A percentile compares a stretch with the other conserved stretches of the same genome.
These are phyloP conservation scores for Porpolomopsis calyptriformis DNA, from an alignment of 768 basidiomycete genomes.

Conservation along the genomic window DNA sequence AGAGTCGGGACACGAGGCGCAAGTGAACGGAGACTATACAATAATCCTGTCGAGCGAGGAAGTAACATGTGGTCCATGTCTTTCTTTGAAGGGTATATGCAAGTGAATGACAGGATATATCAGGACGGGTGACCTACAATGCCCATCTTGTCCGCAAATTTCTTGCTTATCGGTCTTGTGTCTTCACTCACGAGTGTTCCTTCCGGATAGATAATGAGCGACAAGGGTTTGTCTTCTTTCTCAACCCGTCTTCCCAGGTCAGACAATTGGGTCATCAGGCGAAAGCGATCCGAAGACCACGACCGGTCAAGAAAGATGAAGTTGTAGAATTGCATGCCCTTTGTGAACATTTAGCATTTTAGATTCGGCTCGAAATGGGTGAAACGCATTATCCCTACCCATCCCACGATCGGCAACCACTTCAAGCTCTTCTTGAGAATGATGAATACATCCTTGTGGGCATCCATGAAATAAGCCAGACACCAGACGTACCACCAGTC, in stretches of 20 bases:
- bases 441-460: slow-evolving; percentile 67
- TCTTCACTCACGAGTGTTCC: slow-evolving; percentile 86
- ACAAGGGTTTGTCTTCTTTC: slow-evolving; percentile 57
- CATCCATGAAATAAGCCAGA: slow-evolving; percentile 58
- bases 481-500: slow-evolving; percentile 91
- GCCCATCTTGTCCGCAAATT: slow-evolving; percentile 80
- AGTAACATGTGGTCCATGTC: slow-evolving; percentile 77
- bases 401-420: slow-evolving; percentile 76
- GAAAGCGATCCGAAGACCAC: slow-evolving; percentile 74
- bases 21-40: slow-evolving; percentile 74
- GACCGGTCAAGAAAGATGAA: slow-evolving; percentile 91
- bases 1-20: slow-evolving; percentile 67
- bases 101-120: slow-evolving; percentile 25
- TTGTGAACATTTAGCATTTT: slow-evolving; percentile 1
- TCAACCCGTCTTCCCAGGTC: slow-evolving; percentile 62
- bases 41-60: slow-evolving; percentile 86
- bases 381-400: slow-evolving; percentile 41
- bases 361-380: background rate
- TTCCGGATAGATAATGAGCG: slow-evolving; percentile 88
- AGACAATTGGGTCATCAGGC: slow-evolving; percentile 56
- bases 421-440: slow-evolving; percentile 87
- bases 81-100: slow-evolving; percentile 32
- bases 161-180: slow-evolving; percentile 76
- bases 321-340: slow-evolving; percentile 90
- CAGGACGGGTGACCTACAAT: slow-evolving; percentile 50